A percentile compares a stretch with the other conserved stretches of the same genome.
Evolutionary conservation across 768 basidiomycete genomes (phyloP).

Genomic region (Phylloporus arenicola): DNA sequence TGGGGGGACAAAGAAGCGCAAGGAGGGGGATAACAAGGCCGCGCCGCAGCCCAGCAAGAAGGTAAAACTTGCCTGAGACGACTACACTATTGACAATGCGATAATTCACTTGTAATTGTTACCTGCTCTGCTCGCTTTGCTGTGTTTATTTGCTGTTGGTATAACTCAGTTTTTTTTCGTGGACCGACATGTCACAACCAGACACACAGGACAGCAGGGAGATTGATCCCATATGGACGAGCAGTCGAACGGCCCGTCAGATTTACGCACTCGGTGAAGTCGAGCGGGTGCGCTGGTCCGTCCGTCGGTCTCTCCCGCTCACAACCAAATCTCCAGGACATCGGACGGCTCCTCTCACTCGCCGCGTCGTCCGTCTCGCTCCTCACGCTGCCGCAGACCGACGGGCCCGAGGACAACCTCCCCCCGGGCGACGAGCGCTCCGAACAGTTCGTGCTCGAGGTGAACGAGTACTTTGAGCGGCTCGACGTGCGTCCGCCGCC

Average conservation of each 20-base stretch:
- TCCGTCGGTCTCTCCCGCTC: neutral
- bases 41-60: conserved; percentile 66
- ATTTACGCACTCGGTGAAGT: conserved; percentile 77
- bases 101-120: conserved; percentile 29
- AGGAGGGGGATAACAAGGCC: conserved; percentile 57
- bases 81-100: conserved; percentile 19
- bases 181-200: conserved; percentile 19
- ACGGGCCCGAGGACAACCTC: conserved; percentile 57
- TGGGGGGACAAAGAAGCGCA: conserved; percentile 60
- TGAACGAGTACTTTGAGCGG: conserved; percentile 80
- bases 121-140: conserved; percentile 22
- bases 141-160: conserved; percentile 9
- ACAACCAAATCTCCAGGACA: conserved; percentile 47
- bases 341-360: conserved; percentile 66
- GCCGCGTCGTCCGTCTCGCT: conserved; percentile 77
- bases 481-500: conserved; percentile 54
- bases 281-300: conserved; percentile 52
- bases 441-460: conserved; percentile 80
- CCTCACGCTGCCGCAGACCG: conserved; percentile 79
- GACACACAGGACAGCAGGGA: conserved; percentile 28
- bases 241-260: conserved; percentile 74
- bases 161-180: too few species aligned
- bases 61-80: conserved; percentile 49
- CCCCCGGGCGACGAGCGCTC: conserved; percentile 81
- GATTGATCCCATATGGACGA: conserved; percentile 76